phyloP scores from a whole-genome alignment of 805 yeast species.

The Kluyveromyces dobzhanskii region DNA sequence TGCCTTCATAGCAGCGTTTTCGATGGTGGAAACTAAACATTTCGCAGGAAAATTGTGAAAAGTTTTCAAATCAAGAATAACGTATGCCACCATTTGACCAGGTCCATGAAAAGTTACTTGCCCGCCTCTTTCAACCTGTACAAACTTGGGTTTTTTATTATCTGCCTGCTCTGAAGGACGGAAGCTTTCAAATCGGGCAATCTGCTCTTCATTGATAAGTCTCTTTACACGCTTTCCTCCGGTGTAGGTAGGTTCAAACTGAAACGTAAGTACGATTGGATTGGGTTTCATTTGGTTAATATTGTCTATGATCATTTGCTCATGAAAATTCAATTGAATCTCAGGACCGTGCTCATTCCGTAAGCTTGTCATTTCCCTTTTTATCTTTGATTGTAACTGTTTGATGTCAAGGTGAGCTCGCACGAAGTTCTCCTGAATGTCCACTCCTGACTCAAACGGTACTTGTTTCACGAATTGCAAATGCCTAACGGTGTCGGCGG shows the following conservation, averaged over 20 bases:
- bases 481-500: slow-evolving; percentile 35
- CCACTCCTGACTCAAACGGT: slow-evolving; percentile 42
- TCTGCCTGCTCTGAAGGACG: slow-evolving; percentile 16
- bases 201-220: slow-evolving; percentile 32
- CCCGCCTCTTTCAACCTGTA: slow-evolving; percentile 88
- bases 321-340: slow-evolving; percentile 36
- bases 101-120: slow-evolving; percentile 96
- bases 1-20: slow-evolving; percentile 45
- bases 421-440: slow-evolving; percentile 49
- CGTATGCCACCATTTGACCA: slow-evolving; percentile 85
- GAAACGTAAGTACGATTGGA: slow-evolving; percentile 72
- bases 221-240: slow-evolving; percentile 80
- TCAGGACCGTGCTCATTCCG: slow-evolving; percentile 32
- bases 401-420: slow-evolving; percentile 51
- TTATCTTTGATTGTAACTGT: slow-evolving; percentile 41
- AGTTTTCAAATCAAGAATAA: slow-evolving; percentile 60
- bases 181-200: slow-evolving; percentile 19
- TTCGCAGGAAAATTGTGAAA: slow-evolving; percentile 50
- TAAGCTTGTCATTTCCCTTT: slow-evolving; percentile 32
- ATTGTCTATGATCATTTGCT: slow-evolving; percentile 36
- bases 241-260: slow-evolving; percentile 80
- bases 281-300: slow-evolving; percentile 43
- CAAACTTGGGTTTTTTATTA: slow-evolving; percentile 46
- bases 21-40: slow-evolving; percentile 59
- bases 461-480: slow-evolving; percentile 33